Conservation (phyloP, 768 basidiomycete genomes). For the Lanmaoa pseudosensibilis region DNA sequence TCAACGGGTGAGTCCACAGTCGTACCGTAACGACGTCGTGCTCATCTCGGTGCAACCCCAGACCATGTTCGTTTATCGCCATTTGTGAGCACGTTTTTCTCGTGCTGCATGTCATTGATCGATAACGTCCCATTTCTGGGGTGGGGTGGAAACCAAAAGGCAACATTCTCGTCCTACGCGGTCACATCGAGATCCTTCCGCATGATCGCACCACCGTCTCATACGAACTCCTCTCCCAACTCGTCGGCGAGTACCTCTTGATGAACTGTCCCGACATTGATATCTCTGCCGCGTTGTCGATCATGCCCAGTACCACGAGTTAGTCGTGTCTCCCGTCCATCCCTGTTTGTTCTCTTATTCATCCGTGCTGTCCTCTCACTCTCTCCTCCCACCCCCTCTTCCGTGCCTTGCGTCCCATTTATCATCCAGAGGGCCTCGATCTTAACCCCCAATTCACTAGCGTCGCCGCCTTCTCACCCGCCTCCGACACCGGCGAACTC, state of each 20-base stretch:
- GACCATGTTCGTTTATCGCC: conserved; percentile 90
- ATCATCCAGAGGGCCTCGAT: conserved; percentile 73
- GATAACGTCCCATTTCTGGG: no score
- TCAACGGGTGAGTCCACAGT: conserved; percentile 71
- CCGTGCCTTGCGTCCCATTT: no score
- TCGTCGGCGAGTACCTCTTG: conserved; percentile 82
- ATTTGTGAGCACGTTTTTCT: conserved; percentile 52
- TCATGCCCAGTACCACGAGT: conserved; percentile 71
- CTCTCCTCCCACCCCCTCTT: not conserved
- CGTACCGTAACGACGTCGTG: no score
- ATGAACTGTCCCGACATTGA: conserved; percentile 44
- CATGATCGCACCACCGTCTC: conserved; percentile 66
- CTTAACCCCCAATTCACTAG: conserved; percentile 83
- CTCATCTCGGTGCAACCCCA: conserved; percentile 28
- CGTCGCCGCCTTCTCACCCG: conserved; percentile 64
- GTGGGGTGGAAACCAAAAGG: conserved; percentile 49
- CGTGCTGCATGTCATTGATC: not conserved
- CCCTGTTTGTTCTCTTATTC: not conserved
- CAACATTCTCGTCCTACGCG: conserved; percentile 88
- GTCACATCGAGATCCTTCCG: conserved; percentile 72
- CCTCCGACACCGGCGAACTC: conserved; percentile 69
- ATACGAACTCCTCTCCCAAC: conserved; percentile 81
- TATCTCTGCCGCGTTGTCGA: conserved; percentile 31
- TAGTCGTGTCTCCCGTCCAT: conserved; percentile 28
- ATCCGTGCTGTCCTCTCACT: not conserved